Base-by-base conservation (phyloP, 129 eudicot genomes). In the Lonicera japonica region DNA sequence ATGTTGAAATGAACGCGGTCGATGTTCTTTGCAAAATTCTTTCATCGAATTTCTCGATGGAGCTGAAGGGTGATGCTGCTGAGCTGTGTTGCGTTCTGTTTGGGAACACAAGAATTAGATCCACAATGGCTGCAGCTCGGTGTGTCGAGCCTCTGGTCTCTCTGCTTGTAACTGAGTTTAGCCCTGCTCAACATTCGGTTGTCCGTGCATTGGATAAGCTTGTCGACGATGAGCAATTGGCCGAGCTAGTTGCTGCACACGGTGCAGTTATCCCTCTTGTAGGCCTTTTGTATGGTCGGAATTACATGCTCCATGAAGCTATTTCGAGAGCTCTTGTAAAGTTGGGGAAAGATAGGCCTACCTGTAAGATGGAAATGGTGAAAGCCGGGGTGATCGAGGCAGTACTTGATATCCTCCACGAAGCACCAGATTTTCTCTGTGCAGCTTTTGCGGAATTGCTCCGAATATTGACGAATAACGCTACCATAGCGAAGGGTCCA, bases 181-280 rank as follows among this genome's bases (percentile, higher is more conserved):
- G 92, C 61, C 89, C 95, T 16, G 91, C 99, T 53, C 99, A 94
- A 74, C 79, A 85, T 48, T 94, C 96, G 5, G 85, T 88, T 63
- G 99, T 94, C 21, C 87, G 85, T 67, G 96, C 96, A 41, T 64
- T 94, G 23, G 99, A 94, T 72, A 80, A 82, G 53, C 91, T 94
- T 12, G 80, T 88, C 34, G 99, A 94, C 39, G 95, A 94, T 58
- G 96, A 94, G 65, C 92, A 88, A 70, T 72, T 94, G 73, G 96
- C 96, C 12, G 99, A 94, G 46, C 71, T 94, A 41, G 89, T 94
- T 43, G 90, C 96, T 60, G 99, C 91, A 24, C 96, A 94, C 68
- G 99, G 96, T 58, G 99, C 99, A 16, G 95, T 94, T 66, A 73
- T 94, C 64, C 99, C 99, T 61, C 99, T 94, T 55, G 99, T 94